phyloP scores from a whole-genome alignment of 1,284 basidiomycete genomes.

The Marasmius tenuissimus region DNA sequence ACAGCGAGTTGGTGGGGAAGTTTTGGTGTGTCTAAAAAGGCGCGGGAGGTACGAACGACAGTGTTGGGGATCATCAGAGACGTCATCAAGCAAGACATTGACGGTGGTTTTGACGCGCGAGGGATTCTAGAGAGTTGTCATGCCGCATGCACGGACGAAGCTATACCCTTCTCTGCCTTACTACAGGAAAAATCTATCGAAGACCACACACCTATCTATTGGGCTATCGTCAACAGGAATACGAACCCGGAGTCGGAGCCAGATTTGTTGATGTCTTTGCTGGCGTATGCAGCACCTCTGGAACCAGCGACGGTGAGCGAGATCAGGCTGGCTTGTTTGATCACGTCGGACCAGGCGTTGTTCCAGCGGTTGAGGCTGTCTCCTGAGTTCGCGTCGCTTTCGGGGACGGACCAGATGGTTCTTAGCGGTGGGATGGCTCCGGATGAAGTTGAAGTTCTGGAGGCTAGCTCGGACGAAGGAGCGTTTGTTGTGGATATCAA shows the following conservation, averaged over 20 bases:
- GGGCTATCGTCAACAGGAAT: too few relatives aligned
- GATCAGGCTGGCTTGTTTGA: conserved; percentile 61
- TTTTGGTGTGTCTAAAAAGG: conserved; percentile 29
- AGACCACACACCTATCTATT: too few relatives aligned
- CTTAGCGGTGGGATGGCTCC: conserved; percentile 48
- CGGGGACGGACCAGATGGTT: conserved; percentile 57
- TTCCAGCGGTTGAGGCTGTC: conserved; percentile 62
- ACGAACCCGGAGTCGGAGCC: too few relatives aligned
- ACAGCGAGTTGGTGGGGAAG: conserved; percentile 10
- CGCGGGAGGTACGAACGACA: too few relatives aligned
- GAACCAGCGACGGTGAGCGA: conserved; percentile 49
- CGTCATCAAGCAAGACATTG: conserved; percentile 32
- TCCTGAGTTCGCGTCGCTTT: conserved; percentile 47
- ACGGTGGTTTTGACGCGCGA: conserved; percentile 21
- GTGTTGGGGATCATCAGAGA: too few relatives aligned
- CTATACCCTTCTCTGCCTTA: conserved; percentile 42
- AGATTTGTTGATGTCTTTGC: conserved; percentile 52
- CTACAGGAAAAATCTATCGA: conserved; percentile 67
- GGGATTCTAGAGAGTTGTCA: conserved; percentile 46
- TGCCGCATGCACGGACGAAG: conserved; percentile 40
- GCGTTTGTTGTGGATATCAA: conserved; percentile 54
- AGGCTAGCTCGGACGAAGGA: conserved; percentile 46
- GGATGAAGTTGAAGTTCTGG: conserved; percentile 54
- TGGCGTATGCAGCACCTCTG: conserved; percentile 57
- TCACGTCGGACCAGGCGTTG: conserved; percentile 58